Evolutionary conservation across 768 basidiomycete genomes (phyloP).

Genomic region (Exidia glandulosa): DNA sequence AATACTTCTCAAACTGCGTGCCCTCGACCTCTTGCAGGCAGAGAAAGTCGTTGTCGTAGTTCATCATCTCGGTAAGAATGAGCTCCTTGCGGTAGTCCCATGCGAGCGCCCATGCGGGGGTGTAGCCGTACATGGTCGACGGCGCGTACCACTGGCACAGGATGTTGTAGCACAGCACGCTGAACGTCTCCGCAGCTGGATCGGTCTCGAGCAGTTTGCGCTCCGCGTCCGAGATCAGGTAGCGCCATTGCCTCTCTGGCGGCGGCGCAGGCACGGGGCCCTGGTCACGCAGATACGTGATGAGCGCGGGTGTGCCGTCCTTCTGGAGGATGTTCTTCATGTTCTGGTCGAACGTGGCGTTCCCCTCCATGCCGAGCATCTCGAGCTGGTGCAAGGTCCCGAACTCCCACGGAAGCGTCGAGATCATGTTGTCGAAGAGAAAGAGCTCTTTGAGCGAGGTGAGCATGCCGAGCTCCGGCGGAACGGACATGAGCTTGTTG

Average conservation of each 20-base stretch:
- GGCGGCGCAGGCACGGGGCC: conserved; percentile 74
- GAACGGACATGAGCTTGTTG: conserved; percentile 68
- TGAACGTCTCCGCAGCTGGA: conserved; percentile 63
- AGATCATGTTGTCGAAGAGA: conserved; percentile 91
- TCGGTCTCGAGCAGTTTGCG: conserved; percentile 51
- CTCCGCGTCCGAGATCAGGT: conserved; percentile 46
- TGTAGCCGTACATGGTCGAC: conserved; percentile 85
- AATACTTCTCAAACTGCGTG: conserved; percentile 86
- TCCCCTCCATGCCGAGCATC: conserved; percentile 94
- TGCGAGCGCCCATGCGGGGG: conserved; percentile 89
- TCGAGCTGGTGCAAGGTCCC: conserved; percentile 88
- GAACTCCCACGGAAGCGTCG: conserved; percentile 73
- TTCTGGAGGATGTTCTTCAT: conserved; percentile 80
- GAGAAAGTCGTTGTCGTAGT: conserved; percentile 76
- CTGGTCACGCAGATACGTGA: conserved; percentile 87
- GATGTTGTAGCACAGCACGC: conserved; percentile 84
- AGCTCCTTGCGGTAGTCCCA: conserved; percentile 91
- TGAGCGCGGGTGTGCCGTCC: conserved; percentile 84
- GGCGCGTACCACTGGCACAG: conserved; percentile 88
- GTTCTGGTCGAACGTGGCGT: conserved; percentile 65
- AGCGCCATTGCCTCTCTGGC: conserved; percentile 69
- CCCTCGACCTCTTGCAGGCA: conserved; percentile 95
- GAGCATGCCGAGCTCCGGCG: conserved; percentile 84
- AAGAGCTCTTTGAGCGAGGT: conserved; percentile 84
- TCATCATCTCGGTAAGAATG: conserved; percentile 74